phyloP scores from a whole-genome alignment of 2,329 filamentous ascomycete species.

The Dendrostoma leiphaemia region DNA sequence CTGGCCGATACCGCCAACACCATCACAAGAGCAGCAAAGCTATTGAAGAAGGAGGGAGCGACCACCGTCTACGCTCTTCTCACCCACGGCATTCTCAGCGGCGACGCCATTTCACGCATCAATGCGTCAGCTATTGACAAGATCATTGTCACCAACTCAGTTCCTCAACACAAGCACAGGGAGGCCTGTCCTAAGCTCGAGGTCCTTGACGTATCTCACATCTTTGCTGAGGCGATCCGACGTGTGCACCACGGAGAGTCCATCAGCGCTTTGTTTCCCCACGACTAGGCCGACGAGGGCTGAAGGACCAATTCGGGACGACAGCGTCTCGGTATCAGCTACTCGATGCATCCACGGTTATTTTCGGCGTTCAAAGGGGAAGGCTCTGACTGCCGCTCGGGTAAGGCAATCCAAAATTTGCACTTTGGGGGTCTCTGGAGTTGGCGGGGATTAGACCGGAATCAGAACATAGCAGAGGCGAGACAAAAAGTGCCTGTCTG shows the following conservation, averaged over 20 bases:
- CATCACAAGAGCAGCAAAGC: constrained; percentile 91
- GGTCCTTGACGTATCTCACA: constrained; percentile 83
- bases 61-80: constrained; percentile 86
- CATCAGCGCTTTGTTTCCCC: constrained; percentile 91
- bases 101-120: constrained; percentile 90
- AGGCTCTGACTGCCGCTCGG: constrained; percentile 4
- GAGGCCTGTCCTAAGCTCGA: constrained; percentile 81
- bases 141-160: constrained; percentile 92
- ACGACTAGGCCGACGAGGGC: constrained; percentile 51
- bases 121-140: constrained; percentile 92
- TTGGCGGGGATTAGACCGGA: constrained; percentile 19
- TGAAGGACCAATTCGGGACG: neutral
- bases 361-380: constrained; percentile 9
- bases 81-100: constrained; percentile 92
- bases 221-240: constrained; percentile 94
- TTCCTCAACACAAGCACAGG: constrained; percentile 82
- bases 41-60: constrained; percentile 96
- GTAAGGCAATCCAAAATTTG: constrained; percentile 9
- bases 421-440: constrained; percentile 12
- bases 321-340: neutral
- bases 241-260: constrained; percentile 97
- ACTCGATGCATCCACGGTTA: constrained; percentile 7
- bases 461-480: constrained; percentile 3
- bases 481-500: constrained; percentile 13
- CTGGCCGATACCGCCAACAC: constrained; percentile 95